A percentile compares a stretch with the other conserved stretches of the same genome.
These are phyloP conservation scores for Fonsecaea nubica DNA, from an alignment of 2,329 filamentous ascomycete genomes.

Conservation along the genomic window DNA sequence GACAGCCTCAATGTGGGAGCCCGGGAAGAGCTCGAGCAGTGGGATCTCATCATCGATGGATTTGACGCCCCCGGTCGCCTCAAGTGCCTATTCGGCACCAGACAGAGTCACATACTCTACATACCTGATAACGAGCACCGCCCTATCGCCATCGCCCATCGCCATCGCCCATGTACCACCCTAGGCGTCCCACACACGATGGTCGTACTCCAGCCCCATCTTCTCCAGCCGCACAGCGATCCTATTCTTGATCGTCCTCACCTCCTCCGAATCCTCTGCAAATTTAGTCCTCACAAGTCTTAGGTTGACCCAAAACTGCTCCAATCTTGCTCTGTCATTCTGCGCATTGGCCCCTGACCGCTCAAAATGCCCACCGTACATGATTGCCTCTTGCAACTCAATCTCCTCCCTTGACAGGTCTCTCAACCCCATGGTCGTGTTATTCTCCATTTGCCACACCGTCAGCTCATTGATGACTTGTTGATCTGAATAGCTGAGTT, in stretches of 20 bases:
- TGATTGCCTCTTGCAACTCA: slow-evolving; percentile 27
- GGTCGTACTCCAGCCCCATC: slow-evolving; percentile 21
- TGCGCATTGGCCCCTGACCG: slow-evolving; percentile 22
- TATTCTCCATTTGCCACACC: slow-evolving; percentile 7
- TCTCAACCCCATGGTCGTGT: slow-evolving; percentile 11
- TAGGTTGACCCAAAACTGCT: slow-evolving; percentile 18
- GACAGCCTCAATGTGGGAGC: background rate
- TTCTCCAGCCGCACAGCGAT: slow-evolving; percentile 13
- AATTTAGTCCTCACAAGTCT: slow-evolving; percentile 18
- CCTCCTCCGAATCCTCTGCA: slow-evolving; percentile 23
- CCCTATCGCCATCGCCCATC: background rate
- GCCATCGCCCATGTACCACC: background rate
- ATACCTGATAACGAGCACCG: background rate
- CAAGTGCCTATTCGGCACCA: background rate
- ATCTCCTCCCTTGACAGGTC: slow-evolving; percentile 28
- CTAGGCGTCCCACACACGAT: background rate
- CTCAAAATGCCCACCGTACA: slow-evolving; percentile 30
- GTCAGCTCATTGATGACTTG: slow-evolving; percentile 20
- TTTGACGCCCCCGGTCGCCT: background rate
- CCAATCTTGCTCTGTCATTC: slow-evolving; percentile 10
- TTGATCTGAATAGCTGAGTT: slow-evolving; percentile 28
- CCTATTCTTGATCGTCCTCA: slow-evolving; percentile 16
- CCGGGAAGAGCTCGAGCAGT: background rate
- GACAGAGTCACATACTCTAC: background rate
- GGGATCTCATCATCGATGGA: background rate